Conservation (phyloP, 164 flowering plant species). For the Tetracentron sinense region DNA sequence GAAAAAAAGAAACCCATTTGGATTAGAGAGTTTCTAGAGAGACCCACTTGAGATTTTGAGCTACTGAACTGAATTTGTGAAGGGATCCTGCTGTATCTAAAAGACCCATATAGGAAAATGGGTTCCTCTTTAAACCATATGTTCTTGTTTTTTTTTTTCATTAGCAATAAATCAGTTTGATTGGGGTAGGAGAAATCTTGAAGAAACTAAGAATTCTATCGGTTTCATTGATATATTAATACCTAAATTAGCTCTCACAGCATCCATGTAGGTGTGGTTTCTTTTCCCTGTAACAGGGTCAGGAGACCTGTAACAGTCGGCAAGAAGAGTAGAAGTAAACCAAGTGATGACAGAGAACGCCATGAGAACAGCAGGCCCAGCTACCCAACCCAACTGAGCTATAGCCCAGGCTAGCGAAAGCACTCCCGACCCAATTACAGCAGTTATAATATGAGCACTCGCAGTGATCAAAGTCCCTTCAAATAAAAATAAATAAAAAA, state of each 20-base stretch:
- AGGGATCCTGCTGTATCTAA: too few relatives aligned
- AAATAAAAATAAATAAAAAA: constrained; percentile 6
- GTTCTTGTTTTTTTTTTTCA: too few relatives aligned
- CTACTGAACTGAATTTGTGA: too few relatives aligned
- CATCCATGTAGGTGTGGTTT: constrained; percentile 92
- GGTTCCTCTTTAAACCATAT: too few relatives aligned
- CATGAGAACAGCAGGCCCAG: constrained; percentile 64
- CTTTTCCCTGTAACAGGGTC: constrained; percentile 77
- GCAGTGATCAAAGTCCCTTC: constrained; percentile 85
- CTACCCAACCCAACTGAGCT: constrained; percentile 93
- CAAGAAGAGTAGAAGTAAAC: constrained; percentile 75
- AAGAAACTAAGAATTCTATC: too few relatives aligned
- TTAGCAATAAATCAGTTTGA: too few relatives aligned
- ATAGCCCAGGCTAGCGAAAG: constrained; percentile 87
- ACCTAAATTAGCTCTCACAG: constrained; percentile 77
- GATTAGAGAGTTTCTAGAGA: neutral
- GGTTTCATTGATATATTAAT: neutral
- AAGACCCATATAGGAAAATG: too few relatives aligned
- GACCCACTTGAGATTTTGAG: neutral
- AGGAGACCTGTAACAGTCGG: constrained; percentile 78
- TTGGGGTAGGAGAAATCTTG: too few relatives aligned
- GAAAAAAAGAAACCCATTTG: neutral
- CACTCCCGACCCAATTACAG: constrained; percentile 97
- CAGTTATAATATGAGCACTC: constrained; percentile 93
- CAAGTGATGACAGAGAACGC: constrained; percentile 79